phyloP scores from a whole-genome alignment of 257 asterid genomes.

The Plantago elongata region DNA sequence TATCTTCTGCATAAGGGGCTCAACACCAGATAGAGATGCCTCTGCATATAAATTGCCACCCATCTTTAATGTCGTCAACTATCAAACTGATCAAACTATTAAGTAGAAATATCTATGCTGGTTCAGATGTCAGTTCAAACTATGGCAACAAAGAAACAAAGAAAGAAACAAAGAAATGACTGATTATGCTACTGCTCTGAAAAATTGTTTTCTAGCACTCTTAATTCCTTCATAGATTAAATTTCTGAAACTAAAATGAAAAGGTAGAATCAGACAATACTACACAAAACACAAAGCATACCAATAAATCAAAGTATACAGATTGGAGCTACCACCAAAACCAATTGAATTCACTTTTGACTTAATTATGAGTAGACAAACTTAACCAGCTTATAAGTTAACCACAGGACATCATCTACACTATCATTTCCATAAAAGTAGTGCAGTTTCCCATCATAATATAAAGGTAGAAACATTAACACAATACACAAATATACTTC shows the following conservation, averaged over 20 bases:
- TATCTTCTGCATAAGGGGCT: conserved; percentile 92
- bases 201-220: conserved; percentile 9
- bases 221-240: background rate
- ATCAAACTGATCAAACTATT: conserved; percentile 3
- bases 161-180: conserved; percentile 4
- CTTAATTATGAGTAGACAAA: background rate
- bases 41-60: conserved; percentile 43
- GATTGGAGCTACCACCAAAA: background rate
- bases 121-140: conserved; percentile 2
- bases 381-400: background rate
- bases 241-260: background rate
- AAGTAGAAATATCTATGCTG: conserved; percentile 12
- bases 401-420: background rate
- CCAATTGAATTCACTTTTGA: background rate
- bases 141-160: conserved; percentile 2
- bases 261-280: background rate
- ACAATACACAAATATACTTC: too few relatives aligned
- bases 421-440: too few relatives aligned
- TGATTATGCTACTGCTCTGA: conserved; percentile 3
- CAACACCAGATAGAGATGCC: conserved; percentile 92
- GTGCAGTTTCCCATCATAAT: too few relatives aligned
- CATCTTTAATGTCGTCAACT: conserved; percentile 22
- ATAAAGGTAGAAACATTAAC: too few relatives aligned
- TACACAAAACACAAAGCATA: background rate
- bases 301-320: background rate